These are phyloP conservation scores for Termitomyces sp. DNA, from an alignment of 1,284 basidiomycete genomes.

Conservation along the genomic window DNA sequence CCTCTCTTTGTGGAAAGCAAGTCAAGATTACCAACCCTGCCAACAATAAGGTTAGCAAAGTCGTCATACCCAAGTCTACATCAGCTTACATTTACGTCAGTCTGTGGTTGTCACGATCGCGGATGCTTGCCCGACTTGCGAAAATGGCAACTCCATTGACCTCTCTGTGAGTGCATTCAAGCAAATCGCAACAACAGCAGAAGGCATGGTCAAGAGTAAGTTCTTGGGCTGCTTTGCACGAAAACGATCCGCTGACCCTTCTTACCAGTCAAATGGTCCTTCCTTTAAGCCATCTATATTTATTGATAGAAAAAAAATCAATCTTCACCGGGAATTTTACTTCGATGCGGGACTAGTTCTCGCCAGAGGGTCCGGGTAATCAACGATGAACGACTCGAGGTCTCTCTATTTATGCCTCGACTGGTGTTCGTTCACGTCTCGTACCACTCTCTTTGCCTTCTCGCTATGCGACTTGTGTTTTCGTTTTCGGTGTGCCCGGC, in stretches of 20 bases:
- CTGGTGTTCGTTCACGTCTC: slow-evolving; percentile 10
- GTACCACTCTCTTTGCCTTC: slow-evolving; percentile 1
- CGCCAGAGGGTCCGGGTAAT: slow-evolving; percentile 2
- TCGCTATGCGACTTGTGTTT: slow-evolving; percentile 2
- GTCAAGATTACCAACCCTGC: slow-evolving; percentile 61
- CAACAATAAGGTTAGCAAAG: slow-evolving; percentile 39
- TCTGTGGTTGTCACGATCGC: slow-evolving; percentile 61
- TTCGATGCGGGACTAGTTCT: slow-evolving; percentile 12
- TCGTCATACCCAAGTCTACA: neutral
- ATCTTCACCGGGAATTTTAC: slow-evolving; percentile 4
- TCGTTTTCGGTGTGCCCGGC: slow-evolving; percentile 4
- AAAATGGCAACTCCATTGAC: slow-evolving; percentile 66
- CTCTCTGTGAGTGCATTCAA: slow-evolving; percentile 75
- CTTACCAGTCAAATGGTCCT: slow-evolving; percentile 44
- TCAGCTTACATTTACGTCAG: slow-evolving; percentile 17
- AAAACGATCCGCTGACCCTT: slow-evolving; percentile 7
- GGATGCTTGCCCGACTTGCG: slow-evolving; percentile 85
- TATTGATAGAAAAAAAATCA: neutral
- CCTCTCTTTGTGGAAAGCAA: slow-evolving; percentile 59
- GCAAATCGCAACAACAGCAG: slow-evolving; percentile 45
- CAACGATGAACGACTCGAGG: slow-evolving; percentile 17
- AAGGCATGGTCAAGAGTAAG: slow-evolving; percentile 63
- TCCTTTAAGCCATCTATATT: slow-evolving; percentile 29
- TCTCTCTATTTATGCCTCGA: slow-evolving; percentile 8
- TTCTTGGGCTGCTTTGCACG: slow-evolving; percentile 13